phyloP scores from a whole-genome alignment of 2,329 filamentous ascomycete genomes.

The Fusarium tricinctum region DNA sequence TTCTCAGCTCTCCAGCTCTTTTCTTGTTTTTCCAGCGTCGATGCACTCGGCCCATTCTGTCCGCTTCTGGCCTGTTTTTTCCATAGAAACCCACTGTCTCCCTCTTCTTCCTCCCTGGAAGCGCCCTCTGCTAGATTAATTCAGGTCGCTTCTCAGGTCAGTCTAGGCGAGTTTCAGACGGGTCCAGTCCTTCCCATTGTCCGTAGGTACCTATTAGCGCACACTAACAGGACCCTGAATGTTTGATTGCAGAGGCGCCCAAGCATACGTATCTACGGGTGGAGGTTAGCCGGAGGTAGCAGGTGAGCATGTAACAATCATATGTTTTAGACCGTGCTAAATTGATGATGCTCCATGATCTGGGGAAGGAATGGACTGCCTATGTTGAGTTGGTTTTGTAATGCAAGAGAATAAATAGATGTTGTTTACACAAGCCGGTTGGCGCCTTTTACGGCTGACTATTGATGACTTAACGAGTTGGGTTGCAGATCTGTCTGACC shows the following conservation, averaged over 20 bases:
- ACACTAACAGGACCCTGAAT: slow-evolving; percentile 22
- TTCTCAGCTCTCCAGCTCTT: background rate
- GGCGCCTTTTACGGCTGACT: slow-evolving; percentile 13
- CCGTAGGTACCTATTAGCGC: background rate
- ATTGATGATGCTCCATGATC: background rate
- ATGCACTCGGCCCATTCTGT: slow-evolving; percentile 11
- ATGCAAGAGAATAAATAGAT: background rate
- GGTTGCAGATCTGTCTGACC: slow-evolving; percentile 22
- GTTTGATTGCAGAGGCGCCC: slow-evolving; percentile 4
- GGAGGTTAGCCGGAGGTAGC: slow-evolving; percentile 8
- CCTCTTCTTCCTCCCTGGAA: slow-evolving; percentile 5
- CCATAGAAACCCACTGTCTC: slow-evolving; percentile 2
- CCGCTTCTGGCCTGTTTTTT: slow-evolving; percentile 7
- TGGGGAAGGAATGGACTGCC: background rate
- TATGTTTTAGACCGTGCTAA: slow-evolving; percentile 10
- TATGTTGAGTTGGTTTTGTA: slow-evolving; percentile 13
- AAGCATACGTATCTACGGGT: slow-evolving; percentile 1
- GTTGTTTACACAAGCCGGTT: background rate
- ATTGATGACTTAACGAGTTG: slow-evolving; percentile 25
- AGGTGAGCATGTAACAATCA: slow-evolving; percentile 6
- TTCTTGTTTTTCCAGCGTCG: background rate
- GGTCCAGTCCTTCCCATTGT: slow-evolving; percentile 8
- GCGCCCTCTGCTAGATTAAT: background rate
- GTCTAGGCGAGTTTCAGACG: slow-evolving; percentile 38
- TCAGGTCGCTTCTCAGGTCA: slow-evolving; percentile 19